phyloP scores from a whole-genome alignment of 768 basidiomycete species.

The Tylopilus plumbeoviolaceoides region DNA sequence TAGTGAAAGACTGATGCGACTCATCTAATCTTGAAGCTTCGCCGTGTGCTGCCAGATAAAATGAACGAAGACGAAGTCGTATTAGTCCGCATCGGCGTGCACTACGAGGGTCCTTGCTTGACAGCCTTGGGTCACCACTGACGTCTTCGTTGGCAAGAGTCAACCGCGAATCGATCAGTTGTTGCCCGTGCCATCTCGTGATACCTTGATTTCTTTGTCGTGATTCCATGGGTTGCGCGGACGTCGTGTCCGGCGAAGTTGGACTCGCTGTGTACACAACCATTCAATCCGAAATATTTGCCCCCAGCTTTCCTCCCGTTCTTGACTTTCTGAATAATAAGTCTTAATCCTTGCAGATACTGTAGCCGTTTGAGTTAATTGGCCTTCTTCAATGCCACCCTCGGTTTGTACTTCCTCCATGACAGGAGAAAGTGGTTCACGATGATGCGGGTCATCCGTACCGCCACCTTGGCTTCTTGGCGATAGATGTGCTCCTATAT shows the following conservation, averaged over 20 bases:
- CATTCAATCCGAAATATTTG: slow-evolving; percentile 78
- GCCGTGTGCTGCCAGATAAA: too few species aligned
- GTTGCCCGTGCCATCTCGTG: slow-evolving; percentile 81
- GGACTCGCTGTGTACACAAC: slow-evolving; percentile 65
- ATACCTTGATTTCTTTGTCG: slow-evolving; percentile 75
- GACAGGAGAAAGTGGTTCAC: slow-evolving; percentile 17
- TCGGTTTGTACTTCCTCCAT: slow-evolving; percentile 17
- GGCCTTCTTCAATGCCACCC: slow-evolving; percentile 11
- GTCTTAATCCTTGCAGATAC: background rate
- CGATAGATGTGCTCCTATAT: slow-evolving; percentile 31
- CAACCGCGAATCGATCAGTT: slow-evolving; percentile 68
- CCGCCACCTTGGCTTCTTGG: slow-evolving; percentile 11
- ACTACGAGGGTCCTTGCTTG: background rate
- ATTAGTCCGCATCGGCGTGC: too few species aligned
- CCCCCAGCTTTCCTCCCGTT: slow-evolving; percentile 52
- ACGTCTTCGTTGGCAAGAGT: slow-evolving; percentile 25
- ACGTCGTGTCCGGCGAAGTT: slow-evolving; percentile 74
- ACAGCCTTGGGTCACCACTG: background rate
- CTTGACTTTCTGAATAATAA: slow-evolving; percentile 1
- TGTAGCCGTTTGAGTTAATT: background rate
- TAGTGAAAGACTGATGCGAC: too few species aligned
- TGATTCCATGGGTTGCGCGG: slow-evolving; percentile 93
- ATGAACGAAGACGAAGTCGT: too few species aligned
- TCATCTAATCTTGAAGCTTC: too few species aligned
- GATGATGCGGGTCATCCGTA: slow-evolving; percentile 14